phyloP scores from a whole-genome alignment of 306 rosid genomes.

The Medicago arabica region DNA sequence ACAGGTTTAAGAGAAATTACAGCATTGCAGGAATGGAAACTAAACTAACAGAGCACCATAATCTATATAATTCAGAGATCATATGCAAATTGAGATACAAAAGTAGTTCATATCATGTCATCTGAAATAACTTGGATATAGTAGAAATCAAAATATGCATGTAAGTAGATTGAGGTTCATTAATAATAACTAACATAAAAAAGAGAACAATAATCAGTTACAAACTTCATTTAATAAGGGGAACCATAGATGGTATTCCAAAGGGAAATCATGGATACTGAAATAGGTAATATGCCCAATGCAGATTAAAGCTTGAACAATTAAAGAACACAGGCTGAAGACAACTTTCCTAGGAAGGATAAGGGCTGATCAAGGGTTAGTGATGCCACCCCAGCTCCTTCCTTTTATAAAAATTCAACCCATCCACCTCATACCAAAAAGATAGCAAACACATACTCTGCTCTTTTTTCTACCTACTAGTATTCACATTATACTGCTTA shows the following conservation, averaged over 20 bases:
- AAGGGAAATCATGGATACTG: not conserved
- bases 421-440: not conserved
- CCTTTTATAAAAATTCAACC: not conserved
- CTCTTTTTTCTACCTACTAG: not conserved
- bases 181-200: too few species aligned
- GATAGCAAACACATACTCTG: not conserved
- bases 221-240: not conserved
- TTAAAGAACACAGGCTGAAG: not conserved
- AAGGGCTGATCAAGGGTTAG: not conserved
- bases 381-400: not conserved
- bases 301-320: constrained; percentile 2
- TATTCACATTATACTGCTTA: not conserved
- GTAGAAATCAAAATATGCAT: constrained; percentile 7
- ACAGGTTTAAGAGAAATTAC: not conserved
- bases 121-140: not conserved
- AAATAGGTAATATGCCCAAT: not conserved
- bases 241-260: not conserved
- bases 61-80: not conserved
- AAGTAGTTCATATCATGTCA: not conserved
- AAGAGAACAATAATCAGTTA: too few species aligned
- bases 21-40: not conserved
- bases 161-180: not conserved
- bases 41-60: not conserved
- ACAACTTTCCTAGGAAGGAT: not conserved
- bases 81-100: not conserved